Evolutionary conservation across 2,329 filamentous ascomycete species (phyloP), one percentile per base, ranked within the genome.

Genomic region (Albophoma yamanashiensis): DNA sequence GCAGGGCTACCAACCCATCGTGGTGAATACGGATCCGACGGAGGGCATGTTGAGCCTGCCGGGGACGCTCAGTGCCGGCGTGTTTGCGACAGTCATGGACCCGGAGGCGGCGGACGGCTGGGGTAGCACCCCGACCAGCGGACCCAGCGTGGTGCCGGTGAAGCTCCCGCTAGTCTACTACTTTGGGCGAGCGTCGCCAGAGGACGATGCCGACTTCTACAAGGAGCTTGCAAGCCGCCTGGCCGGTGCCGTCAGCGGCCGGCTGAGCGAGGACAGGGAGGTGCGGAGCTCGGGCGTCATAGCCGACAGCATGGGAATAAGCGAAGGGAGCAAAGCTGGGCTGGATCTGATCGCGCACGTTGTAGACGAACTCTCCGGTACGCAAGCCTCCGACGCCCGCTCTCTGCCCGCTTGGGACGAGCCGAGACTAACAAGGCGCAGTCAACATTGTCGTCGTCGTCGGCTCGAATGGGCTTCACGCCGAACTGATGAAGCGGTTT

Each of bases 81-180:
- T 91, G 5, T 92, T 96, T 69, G 89, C 89, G 12, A 91, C 89
- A 0, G 84, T 96, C 67, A 84, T 97, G 76, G 93, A 97, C 72
- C 82, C 96, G 1, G 82, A 84, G 67, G 78, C 80, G 2, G 89
- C 93, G 68, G 88, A 91, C 62, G 91, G 89, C 25, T 97, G 92
- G 87, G 94, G 94, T 12, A 91, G 84, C 65, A 92, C 91, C 66
- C 92, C 93, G 0, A 96, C 92, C 67, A 95, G 89, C 65, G 94
- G 93, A 0, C 92, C 94, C 0, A 94, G 89, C 66, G 84, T 87
- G 0, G 86, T 96, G 22, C 92, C 93, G 0, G 91, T 96, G 58
- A 97, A 97, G 78, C 80, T 96, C 67, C 94, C 94, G 6, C 77
- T 99, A 59, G 91, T 93, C 36, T 96, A 96, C 71, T 91, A 92